Evolutionary conservation across 768 basidiomycete species (phyloP), one percentile per base, ranked within the genome.

Genomic region (Lactarius quietus): DNA sequence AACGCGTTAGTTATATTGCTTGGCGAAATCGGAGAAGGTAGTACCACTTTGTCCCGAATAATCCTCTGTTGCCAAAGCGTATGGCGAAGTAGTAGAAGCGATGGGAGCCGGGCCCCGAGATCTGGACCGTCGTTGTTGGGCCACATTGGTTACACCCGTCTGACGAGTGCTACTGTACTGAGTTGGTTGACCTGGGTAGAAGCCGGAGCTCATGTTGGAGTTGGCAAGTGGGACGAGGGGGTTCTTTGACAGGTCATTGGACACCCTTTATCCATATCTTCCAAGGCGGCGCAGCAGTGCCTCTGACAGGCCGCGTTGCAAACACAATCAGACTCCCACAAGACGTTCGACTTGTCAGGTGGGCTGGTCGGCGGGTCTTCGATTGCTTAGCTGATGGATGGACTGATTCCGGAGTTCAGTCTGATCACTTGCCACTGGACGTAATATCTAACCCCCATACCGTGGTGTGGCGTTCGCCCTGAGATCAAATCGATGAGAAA

Each of bases 321-420:
- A 56, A 23, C 33, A 12, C 31, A 54, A 48, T 26, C 62, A 63
- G 62, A 63, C 62, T 63, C 62, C 62, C 43, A 58, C 56, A 36
- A 17, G 28, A 23, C 6, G 14, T 26, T 51, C 23, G 26, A 15
- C 12, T 9, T 3, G 36, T 63, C 62, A 63, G 45, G 45, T 63
- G 62, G 36, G 8, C 43, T n/a, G n/a, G n/a, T 38, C 23, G 54
- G 55, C 62, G 56, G 41, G 54, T n/a, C 48, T 35, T 20, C 20
- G 6, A 26, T 26, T 28, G 35, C 5, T 51, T 48, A 36, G 18
- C 45, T 57, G 43, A 48, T 63, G 62, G 45, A 63, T 31, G 62
- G 28, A 63, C 18, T 51, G 56, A 57, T 63, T 28, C 29, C 36
- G 57, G 58, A 63, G 62, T 18, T 1, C 26, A 51, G 48, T 14